Evolutionary conservation across 2,329 filamentous ascomycete species (phyloP).

Genomic region (Penicillium decumbens): DNA sequence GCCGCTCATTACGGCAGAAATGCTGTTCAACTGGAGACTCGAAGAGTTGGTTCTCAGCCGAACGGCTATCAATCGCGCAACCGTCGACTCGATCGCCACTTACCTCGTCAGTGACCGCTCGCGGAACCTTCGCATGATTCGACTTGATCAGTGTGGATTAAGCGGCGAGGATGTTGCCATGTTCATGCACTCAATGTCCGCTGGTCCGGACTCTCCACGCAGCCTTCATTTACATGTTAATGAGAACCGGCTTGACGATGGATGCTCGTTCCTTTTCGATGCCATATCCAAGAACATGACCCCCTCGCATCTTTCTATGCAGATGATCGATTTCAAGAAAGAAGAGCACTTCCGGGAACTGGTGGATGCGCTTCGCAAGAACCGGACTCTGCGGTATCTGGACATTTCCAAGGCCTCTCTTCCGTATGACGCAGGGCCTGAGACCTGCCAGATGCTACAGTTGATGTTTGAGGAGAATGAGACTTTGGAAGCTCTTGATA

Average conservation of each 20-base stretch:
- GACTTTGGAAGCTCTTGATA: slow-evolving; percentile 63
- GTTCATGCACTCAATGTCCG: slow-evolving; percentile 60
- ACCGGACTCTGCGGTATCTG: slow-evolving; percentile 59
- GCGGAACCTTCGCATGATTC: slow-evolving; percentile 56
- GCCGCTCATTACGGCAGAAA: slow-evolving; percentile 62
- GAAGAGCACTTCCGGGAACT: slow-evolving; percentile 61
- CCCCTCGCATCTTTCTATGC: slow-evolving; percentile 61
- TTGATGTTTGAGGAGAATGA: slow-evolving; percentile 63
- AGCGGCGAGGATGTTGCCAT: slow-evolving; percentile 61
- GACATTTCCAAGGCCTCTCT: slow-evolving; percentile 68
- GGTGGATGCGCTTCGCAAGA: slow-evolving; percentile 57
- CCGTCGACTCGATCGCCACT: slow-evolving; percentile 60
- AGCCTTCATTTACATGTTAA: slow-evolving; percentile 63
- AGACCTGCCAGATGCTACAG: slow-evolving; percentile 61
- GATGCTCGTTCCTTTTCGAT: slow-evolving; percentile 42
- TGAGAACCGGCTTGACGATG: slow-evolving; percentile 51
- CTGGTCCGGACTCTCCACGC: slow-evolving; percentile 47
- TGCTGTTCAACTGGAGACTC: slow-evolving; percentile 61
- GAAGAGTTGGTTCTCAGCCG: slow-evolving; percentile 63
- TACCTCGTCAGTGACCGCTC: slow-evolving; percentile 62
- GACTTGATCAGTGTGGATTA: slow-evolving; percentile 63
- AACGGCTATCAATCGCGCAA: slow-evolving; percentile 58
- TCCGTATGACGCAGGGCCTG: slow-evolving; percentile 63
- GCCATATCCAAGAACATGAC: slow-evolving; percentile 51
- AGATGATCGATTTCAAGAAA: slow-evolving; percentile 64